phyloP scores from a whole-genome alignment of 805 yeast species.

The Metschnikowia corniflorae region DNA sequence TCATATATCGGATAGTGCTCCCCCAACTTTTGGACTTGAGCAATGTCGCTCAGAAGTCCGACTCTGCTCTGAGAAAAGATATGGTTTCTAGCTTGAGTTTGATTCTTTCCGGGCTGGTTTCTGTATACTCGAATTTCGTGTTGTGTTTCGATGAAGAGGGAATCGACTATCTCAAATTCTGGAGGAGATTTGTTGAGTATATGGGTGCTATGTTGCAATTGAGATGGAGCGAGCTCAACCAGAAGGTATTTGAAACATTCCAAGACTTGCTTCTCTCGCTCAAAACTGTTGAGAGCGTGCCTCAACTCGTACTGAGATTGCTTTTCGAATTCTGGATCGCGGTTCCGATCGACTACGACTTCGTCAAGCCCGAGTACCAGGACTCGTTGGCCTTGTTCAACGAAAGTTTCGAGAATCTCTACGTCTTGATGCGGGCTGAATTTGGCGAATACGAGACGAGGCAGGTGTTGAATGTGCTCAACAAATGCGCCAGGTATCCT shows the following conservation, averaged over 20 bases:
- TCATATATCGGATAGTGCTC: conserved; percentile 63
- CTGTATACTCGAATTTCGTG: conserved; percentile 55
- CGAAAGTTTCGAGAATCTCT: conserved; percentile 49
- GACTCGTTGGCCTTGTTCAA: conserved; percentile 58
- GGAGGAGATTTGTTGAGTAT: conserved; percentile 56
- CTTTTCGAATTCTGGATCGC: conserved; percentile 51
- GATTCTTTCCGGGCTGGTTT: conserved; percentile 62
- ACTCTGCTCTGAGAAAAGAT: conserved; percentile 29
- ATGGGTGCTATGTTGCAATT: conserved; percentile 38
- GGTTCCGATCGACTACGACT: conserved; percentile 39
- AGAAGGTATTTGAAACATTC: conserved; percentile 53
- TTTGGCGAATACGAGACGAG: conserved; percentile 39
- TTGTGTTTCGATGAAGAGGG: conserved; percentile 29
- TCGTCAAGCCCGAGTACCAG: conserved; percentile 49
- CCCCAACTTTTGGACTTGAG: conserved; percentile 42
- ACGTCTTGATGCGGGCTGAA: conserved; percentile 30
- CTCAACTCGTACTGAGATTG: conserved; percentile 27
- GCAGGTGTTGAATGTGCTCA: conserved; percentile 54
- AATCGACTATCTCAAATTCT: conserved; percentile 31
- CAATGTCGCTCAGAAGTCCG: conserved; percentile 10
- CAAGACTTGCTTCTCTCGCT: conserved; percentile 43
- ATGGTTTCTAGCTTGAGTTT: conserved; percentile 62
- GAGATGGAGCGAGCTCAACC: conserved; percentile 49
- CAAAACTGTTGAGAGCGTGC: conserved; percentile 6
- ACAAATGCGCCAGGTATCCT: conserved; percentile 69